A percentile compares a stretch with the other conserved stretches of the same genome.
Conservation (phyloP, 106 monocot genomes). For the Dioscorea dumetorum region DNA sequence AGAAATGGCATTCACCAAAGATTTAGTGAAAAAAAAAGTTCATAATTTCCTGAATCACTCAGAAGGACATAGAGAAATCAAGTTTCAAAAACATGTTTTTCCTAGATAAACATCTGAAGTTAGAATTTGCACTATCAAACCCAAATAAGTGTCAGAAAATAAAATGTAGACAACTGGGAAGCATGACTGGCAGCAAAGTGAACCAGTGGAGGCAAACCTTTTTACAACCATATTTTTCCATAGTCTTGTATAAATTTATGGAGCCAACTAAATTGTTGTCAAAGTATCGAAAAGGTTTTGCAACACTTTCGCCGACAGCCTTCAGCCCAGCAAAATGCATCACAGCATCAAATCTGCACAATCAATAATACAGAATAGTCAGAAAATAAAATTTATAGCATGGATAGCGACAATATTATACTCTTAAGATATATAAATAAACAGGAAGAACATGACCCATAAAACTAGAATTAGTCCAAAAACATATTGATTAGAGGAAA, state of each 20-base stretch:
- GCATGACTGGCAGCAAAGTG: neutral
- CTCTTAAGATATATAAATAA: too few relatives aligned
- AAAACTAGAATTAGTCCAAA: too few relatives aligned
- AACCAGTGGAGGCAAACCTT: constrained; percentile 32
- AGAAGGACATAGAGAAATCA: too few relatives aligned
- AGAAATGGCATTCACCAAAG: neutral
- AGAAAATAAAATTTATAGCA: too few relatives aligned
- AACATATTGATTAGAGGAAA: too few relatives aligned
- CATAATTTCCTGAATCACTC: too few relatives aligned
- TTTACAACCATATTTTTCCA: constrained; percentile 65
- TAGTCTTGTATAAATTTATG: constrained; percentile 49
- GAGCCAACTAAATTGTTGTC: constrained; percentile 70
- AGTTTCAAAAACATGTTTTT: too few relatives aligned
- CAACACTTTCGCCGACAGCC: constrained; percentile 78
- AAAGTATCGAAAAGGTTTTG: constrained; percentile 54
- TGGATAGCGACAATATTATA: too few relatives aligned
- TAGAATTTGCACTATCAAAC: neutral
- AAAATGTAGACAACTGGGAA: neutral
- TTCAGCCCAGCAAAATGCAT: constrained; percentile 84
- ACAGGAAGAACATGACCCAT: too few relatives aligned
- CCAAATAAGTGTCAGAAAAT: neutral
- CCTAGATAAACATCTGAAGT: too few relatives aligned
- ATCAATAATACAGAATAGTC: neutral
- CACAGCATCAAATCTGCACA: constrained; percentile 69
- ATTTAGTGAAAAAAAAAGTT: too few relatives aligned